These are phyloP conservation scores for Dryadomyces sulphureus DNA, from an alignment of 2,329 filamentous ascomycete species.

Conservation along the genomic window DNA sequence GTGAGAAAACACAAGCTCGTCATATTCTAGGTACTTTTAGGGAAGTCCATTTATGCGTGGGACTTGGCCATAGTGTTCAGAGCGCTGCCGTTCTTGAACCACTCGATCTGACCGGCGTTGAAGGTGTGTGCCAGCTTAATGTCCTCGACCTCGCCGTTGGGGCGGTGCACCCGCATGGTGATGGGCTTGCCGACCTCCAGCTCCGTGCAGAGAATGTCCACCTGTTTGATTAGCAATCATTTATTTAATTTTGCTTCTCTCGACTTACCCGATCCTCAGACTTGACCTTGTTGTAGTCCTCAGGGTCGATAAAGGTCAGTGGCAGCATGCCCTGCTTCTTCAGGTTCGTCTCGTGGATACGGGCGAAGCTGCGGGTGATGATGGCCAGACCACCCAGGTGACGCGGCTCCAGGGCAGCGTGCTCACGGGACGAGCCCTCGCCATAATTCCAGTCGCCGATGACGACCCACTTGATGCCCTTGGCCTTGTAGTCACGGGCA, in stretches of 20 bases:
- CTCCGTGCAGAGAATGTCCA: conserved; percentile 80
- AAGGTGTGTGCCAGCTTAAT: conserved; percentile 85
- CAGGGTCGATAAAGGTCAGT: conserved; percentile 84
- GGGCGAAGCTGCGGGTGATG: conserved; percentile 88
- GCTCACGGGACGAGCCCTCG: conserved; percentile 93
- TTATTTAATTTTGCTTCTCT: not conserved
- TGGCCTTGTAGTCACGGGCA: conserved; percentile 96
- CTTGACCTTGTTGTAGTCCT: conserved; percentile 94
- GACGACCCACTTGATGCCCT: conserved; percentile 93
- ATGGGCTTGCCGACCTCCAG: conserved; percentile 86
- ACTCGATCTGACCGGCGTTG: conserved; percentile 95
- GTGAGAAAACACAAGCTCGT: not conserved
- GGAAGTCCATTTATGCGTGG: conserved; percentile 1
- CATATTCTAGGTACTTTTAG: not conserved
- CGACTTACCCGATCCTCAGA: conserved; percentile 63
- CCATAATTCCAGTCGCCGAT: conserved; percentile 99
- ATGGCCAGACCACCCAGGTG: conserved; percentile 95
- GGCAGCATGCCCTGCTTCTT: conserved; percentile 99
- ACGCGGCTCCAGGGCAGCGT: conserved; percentile 92
- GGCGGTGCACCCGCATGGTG: conserved; percentile 82
- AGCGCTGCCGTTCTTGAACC: conserved; percentile 97
- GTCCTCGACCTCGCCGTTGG: conserved; percentile 69
- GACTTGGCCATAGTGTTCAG: conserved; percentile 96
- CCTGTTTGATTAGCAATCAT: conserved; percentile 17
- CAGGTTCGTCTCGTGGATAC: conserved; percentile 99